Conservation (phyloP, 352 stramenopile species). For the Globisporangium viniferum region DNA sequence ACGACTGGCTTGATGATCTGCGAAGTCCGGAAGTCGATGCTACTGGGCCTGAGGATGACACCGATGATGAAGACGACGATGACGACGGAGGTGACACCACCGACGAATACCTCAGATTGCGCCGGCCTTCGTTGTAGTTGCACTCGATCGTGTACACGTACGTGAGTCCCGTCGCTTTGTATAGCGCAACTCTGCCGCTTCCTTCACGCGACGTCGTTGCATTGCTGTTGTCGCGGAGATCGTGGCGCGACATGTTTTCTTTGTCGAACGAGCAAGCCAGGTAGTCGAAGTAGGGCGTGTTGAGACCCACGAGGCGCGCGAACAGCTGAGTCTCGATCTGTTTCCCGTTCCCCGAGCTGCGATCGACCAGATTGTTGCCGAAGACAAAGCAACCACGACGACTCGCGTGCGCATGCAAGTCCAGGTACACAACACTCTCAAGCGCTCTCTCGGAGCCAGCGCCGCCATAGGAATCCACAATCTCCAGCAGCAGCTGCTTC, state of each 20-base stretch:
- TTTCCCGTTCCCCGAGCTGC: slow-evolving; percentile 1
- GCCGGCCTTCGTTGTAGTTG: slow-evolving; percentile 88
- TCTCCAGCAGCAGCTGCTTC: slow-evolving; percentile 45
- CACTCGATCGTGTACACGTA: slow-evolving; percentile 92
- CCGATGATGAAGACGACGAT: neutral
- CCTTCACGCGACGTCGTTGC: slow-evolving; percentile 59
- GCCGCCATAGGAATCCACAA: slow-evolving; percentile 31
- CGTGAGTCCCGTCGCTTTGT: slow-evolving; percentile 58
- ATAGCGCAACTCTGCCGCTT: slow-evolving; percentile 74
- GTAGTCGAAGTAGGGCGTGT: slow-evolving; percentile 87
- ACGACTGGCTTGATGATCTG: slow-evolving; percentile 9
- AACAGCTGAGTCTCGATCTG: slow-evolving; percentile 88
- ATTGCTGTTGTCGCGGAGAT: slow-evolving; percentile 58
- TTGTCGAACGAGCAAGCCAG: slow-evolving; percentile 79
- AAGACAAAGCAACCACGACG: slow-evolving; percentile 91
- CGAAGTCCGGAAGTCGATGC: neutral
- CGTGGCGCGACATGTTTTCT: slow-evolving; percentile 53
- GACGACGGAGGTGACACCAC: slow-evolving; percentile 4
- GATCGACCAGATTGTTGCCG: slow-evolving; percentile 72
- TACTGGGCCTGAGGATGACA: neutral
- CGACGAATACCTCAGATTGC: slow-evolving; percentile 29
- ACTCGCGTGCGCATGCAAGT: slow-evolving; percentile 89
- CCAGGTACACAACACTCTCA: slow-evolving; percentile 73
- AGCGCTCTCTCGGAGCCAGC: slow-evolving; percentile 14
- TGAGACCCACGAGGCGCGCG: slow-evolving; percentile 59